Evolutionary conservation across 2,329 filamentous ascomycete species (phyloP), one percentile per base, ranked within the genome.

Genomic region (Fusarium sp.): DNA sequence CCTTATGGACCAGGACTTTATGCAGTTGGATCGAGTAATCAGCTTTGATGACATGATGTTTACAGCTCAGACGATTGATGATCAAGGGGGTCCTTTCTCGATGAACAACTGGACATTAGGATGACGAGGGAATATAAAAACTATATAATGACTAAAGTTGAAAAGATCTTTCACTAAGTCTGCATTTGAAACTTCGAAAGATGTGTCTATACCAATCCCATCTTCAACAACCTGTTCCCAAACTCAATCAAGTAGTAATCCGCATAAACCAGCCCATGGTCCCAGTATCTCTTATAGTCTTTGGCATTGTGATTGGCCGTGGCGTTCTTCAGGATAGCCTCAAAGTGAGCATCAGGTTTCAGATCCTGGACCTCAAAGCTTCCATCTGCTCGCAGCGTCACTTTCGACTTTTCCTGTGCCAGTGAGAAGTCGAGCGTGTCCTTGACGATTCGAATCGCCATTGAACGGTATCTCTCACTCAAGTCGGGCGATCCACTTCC

Each of bases 211-310:
- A 33, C 45, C 8, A 72, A 27, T 1, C 70, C 70, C 70, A 73
- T 72, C 44, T 66, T 72, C 3, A 72, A 13, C 18, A 72, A 7
- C 41, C 66, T 49, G 11, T 72, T 72, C 8, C 70, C 70, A 67
- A 72, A 72, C 31, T 72, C 83, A 8, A 86, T 73, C 20, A 86
- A 74, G 65, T 83, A 87, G 65, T 87, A 87, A 68, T 86, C 85
- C 0, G 81, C 85, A 77, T 86, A 87, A 4, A 87, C 85, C 14
- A 87, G 62, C 0, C 85, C 85, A 65, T 83, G 81, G 15, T 83
- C 77, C 68, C 78, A 77, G 38, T 80, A 81, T 36, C 79, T 61
- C 63, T 76, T 76, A 17, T 75, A 73, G 9, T 79, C 79, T 11
- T 77, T 71, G 0, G 72, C 71, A 33, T 82, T 82, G 56, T 81